These are phyloP conservation scores for Erodium maritimum DNA, from an alignment of 345 rosid species.

Conservation along the genomic window DNA sequence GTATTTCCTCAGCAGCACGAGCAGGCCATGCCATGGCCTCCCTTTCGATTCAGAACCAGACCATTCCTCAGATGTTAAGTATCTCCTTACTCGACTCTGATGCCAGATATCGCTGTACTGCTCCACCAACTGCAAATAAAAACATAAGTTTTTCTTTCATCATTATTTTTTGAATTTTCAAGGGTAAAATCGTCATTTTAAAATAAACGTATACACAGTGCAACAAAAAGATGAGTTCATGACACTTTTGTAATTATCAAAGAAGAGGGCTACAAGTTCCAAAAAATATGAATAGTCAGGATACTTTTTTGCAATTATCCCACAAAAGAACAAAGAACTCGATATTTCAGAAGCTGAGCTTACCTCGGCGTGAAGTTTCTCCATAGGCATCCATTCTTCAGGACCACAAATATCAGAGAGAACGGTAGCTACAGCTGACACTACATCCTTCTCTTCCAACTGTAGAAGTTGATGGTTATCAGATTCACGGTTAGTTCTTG, in stretches of 20 bases:
- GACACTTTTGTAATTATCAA: too few relatives aligned
- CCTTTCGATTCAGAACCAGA: conserved; percentile 64
- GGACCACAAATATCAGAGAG: conserved; percentile 98
- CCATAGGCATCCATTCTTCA: conserved; percentile 99
- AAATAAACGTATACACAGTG: too few relatives aligned
- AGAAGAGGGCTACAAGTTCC: too few relatives aligned
- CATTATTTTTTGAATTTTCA: too few relatives aligned
- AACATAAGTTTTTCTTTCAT: too few relatives aligned
- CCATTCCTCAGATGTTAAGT: conserved; percentile 73
- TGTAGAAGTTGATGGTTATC: conserved; percentile 86
- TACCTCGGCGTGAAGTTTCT: conserved; percentile 84
- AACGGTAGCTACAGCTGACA: conserved; percentile 94
- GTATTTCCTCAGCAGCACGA: conserved; percentile 72
- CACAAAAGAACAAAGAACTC: too few relatives aligned
- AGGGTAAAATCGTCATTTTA: too few relatives aligned
- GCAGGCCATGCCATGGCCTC: conserved; percentile 86
- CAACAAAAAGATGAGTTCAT: too few relatives aligned
- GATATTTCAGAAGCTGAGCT: too few relatives aligned
- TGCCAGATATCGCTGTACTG: conserved; percentile 75
- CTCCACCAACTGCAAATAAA: conserved; percentile 56
- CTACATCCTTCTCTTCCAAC: conserved; percentile 96
- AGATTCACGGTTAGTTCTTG: conserved; percentile 77
- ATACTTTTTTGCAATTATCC: too few relatives aligned
- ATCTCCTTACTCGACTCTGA: conserved; percentile 77
- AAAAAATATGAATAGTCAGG: too few relatives aligned